Evolutionary conservation across 495 filamentous ascomycete species (phyloP).

Genomic region (Penicillium antarcticum): DNA sequence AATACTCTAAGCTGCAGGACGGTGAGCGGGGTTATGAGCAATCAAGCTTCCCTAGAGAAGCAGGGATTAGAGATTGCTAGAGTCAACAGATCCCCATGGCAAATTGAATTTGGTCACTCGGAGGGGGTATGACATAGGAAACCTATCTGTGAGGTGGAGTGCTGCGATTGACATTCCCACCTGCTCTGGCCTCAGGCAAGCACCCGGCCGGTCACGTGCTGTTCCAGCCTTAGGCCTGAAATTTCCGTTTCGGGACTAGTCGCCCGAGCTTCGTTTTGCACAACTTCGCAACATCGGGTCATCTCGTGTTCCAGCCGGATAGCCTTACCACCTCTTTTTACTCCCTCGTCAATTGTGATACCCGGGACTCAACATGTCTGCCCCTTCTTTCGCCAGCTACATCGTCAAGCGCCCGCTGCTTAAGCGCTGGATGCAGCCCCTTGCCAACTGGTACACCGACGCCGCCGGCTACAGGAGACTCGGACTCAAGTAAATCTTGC

Average conservation of each 20-base stretch:
- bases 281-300: constrained; percentile 46
- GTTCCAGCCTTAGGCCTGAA: constrained; percentile 4
- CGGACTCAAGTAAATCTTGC: constrained; percentile 70
- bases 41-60: constrained; percentile 22
- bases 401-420: constrained; percentile 84
- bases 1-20: constrained; percentile 34
- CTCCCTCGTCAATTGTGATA: constrained; percentile 35
- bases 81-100: constrained; percentile 10
- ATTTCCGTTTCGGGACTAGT: constrained; percentile 19
- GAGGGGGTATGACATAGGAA: constrained; percentile 17
- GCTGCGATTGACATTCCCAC: constrained; percentile 19
- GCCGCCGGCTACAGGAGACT: constrained; percentile 89
- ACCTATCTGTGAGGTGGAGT: constrained; percentile 30
- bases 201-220: constrained; percentile 14
- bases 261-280: constrained; percentile 44
- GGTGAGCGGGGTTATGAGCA: constrained; percentile 24
- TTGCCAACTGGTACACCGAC: constrained; percentile 81
- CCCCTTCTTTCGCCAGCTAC: constrained; percentile 66
- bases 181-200: constrained; percentile 27
- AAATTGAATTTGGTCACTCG: not conserved
- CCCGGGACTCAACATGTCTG: constrained; percentile 59
- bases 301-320: constrained; percentile 40
- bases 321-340: constrained; percentile 27
- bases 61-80: constrained; percentile 9
- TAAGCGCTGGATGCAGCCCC: constrained; percentile 66